A percentile compares a stretch with the other conserved stretches of the same genome.
These are phyloP conservation scores for Proliferodiscus dingleyae DNA, from an alignment of 2,329 filamentous ascomycete species.

Conservation along the genomic window DNA sequence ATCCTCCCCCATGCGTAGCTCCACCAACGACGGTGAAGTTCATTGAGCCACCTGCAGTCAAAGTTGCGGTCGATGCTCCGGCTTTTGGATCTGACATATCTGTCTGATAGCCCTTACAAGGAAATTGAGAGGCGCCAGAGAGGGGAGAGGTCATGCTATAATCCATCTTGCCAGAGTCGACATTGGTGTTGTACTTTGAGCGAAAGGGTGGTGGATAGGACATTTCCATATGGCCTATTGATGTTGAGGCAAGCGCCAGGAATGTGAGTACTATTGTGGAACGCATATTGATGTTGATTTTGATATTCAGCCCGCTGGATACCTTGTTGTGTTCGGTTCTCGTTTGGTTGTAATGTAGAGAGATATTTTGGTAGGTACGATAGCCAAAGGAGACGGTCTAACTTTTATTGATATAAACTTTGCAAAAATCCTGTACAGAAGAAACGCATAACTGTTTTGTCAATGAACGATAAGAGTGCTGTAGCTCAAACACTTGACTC, in stretches of 20 bases:
- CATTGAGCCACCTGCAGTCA: slow-evolving; percentile 45
- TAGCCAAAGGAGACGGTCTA: not conserved
- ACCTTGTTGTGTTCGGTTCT: not conserved
- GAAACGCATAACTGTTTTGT: not conserved
- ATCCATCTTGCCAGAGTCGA: slow-evolving; percentile 1
- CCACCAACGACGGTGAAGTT: slow-evolving; percentile 46
- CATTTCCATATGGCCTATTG: slow-evolving; percentile 15
- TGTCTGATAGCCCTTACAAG: slow-evolving; percentile 16
- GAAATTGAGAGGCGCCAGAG: slow-evolving; percentile 8
- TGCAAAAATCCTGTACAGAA: not conserved
- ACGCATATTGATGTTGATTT: slow-evolving; percentile 5
- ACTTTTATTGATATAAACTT: not conserved
- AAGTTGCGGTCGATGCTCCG: slow-evolving; percentile 39
- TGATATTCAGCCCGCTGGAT: slow-evolving; percentile 2
- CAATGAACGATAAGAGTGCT: not conserved
- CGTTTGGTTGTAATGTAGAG: not conserved
- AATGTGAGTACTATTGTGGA: slow-evolving; percentile 5
- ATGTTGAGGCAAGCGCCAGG: slow-evolving; percentile 5
- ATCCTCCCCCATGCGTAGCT: slow-evolving; percentile 49
- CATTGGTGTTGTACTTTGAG: slow-evolving; percentile 7
- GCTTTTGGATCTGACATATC: slow-evolving; percentile 5
- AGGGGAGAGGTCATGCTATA: slow-evolving; percentile 17
- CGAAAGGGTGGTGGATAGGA: slow-evolving; percentile 14
- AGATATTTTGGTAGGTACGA: not conserved
- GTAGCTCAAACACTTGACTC: not conserved